Evolutionary conservation across 129 eudicot species (phyloP), one percentile per base, ranked within the genome.

Genomic region (Arctium minus): DNA sequence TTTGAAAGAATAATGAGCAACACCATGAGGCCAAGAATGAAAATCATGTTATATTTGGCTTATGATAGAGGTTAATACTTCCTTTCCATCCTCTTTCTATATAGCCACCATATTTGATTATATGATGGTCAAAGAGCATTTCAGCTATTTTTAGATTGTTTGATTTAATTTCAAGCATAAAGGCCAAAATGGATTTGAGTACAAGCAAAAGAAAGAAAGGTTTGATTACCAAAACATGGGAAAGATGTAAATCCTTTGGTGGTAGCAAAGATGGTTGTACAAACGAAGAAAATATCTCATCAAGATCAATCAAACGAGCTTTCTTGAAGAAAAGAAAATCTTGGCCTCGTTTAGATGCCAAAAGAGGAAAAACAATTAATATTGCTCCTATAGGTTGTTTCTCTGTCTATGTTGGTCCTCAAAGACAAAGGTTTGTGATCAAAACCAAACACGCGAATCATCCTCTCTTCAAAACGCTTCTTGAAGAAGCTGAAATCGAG

Each of bases 361-460:
- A 46, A 6, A 27, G 62, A 33, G 91, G 70, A 67, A 75, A 69
- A 72, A 29, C 13, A 6, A 39, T 37, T 18, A 53, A 60, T 27
- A 78, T 77, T 29, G 82, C 84, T 4, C 93, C 93, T 0, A 82
- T 82, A 50, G 98, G 98, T 22, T 94, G 91, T 77, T 94, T 94
- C 53, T 87, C 93, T n/a, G 91, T 94, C 68, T 92, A 89, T 75
- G 98, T 94, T 71, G 97, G 98, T 11, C 88, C 97, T 39, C 82
- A 90, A 35, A 94, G 86, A 62, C 88, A 88, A 77, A 84, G 91
- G 82, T 92, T 94, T 70, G 97, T 89, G 85, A 81, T 94, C 8
- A 92, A 84, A 74, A 87, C 94, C 2, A 82, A 92, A 76, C 76
- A 77, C 18, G 88, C 83, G 5, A 90, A 88, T 46, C 93, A 94